These are phyloP conservation scores for Rhododendron ovatum DNA, from an alignment of 148 eudicot genomes.

Conservation along the genomic window DNA sequence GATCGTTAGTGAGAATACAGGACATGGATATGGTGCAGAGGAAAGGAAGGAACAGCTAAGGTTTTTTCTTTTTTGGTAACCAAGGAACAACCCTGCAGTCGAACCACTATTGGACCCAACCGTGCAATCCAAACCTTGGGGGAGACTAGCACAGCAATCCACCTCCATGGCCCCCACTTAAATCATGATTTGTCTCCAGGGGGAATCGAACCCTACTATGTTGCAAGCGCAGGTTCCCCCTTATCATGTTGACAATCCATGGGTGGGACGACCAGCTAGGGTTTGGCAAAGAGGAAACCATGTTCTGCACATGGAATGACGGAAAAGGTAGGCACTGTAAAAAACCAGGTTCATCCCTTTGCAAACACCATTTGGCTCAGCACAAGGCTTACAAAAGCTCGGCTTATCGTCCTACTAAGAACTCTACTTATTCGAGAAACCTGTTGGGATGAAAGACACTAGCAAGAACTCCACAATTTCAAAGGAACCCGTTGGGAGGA, in stretches of 20 bases:
- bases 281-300: not conserved
- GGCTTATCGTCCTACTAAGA: not conserved
- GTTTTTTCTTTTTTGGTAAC: too few relatives aligned
- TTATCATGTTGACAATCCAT: too few relatives aligned
- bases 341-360: slow-evolving; percentile 7
- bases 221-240: too few relatives aligned
- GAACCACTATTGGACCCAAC: too few relatives aligned
- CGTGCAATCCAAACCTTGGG: too few relatives aligned
- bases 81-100: too few relatives aligned
- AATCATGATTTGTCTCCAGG: too few relatives aligned
- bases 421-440: not conserved
- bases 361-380: slow-evolving; percentile 15
- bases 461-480: too few relatives aligned
- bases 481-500: not conserved
- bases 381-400: not conserved
- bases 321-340: slow-evolving; percentile 21
- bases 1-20: not conserved
- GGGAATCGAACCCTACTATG: too few relatives aligned
- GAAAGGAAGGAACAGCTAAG: not conserved
- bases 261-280: not conserved
- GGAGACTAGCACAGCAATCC: too few relatives aligned
- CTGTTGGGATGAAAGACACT: not conserved
- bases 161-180: too few relatives aligned
- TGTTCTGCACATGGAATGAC: slow-evolving; percentile 4
- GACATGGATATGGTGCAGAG: not conserved